Evolutionary conservation across 1,284 basidiomycete genomes (phyloP).

Genomic region (Microbotryum violaceum): DNA sequence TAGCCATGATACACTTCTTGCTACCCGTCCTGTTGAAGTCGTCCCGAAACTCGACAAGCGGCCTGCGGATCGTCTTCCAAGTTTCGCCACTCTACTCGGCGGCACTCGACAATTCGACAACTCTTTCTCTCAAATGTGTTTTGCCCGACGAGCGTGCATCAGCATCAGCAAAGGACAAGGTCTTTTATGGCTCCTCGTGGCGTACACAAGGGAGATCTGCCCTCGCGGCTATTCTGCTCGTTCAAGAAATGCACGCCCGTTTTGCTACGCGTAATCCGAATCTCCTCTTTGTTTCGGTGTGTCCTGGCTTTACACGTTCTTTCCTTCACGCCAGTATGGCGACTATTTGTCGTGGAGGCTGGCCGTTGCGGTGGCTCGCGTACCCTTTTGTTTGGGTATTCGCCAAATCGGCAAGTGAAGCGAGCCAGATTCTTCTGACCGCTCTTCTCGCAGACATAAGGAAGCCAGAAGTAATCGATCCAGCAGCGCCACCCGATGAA

Average conservation of each 20-base stretch:
- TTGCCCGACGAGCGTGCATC: background rate
- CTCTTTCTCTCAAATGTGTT: background rate
- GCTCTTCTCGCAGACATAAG: conserved; percentile 11
- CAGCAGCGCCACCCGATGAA: no score
- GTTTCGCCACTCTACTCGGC: conserved; percentile 31
- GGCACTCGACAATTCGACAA: background rate
- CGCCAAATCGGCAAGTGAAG: conserved; percentile 16
- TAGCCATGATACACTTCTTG: conserved; percentile 27
- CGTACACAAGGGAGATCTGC: conserved; percentile 14
- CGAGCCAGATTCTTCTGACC: conserved; percentile 14
- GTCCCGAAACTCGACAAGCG: conserved; percentile 13
- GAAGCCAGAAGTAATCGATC: background rate
- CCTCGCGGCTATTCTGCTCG: conserved; percentile 14
- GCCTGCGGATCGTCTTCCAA: conserved; percentile 26
- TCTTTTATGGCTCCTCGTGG: conserved; percentile 8
- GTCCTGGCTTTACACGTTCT: conserved; percentile 17
- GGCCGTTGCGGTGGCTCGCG: background rate
- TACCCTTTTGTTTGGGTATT: conserved; percentile 25
- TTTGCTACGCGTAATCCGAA: conserved; percentile 1
- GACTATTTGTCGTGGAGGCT: no score
- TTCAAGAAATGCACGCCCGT: conserved; percentile 18
- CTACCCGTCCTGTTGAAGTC: conserved; percentile 26
- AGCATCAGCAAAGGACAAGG: conserved; percentile 4
- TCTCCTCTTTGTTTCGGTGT: conserved; percentile 20
- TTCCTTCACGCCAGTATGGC: conserved; percentile 1